phyloP scores from a whole-genome alignment of 2,329 filamentous ascomycete genomes.

The Fusarium staphyleae region DNA sequence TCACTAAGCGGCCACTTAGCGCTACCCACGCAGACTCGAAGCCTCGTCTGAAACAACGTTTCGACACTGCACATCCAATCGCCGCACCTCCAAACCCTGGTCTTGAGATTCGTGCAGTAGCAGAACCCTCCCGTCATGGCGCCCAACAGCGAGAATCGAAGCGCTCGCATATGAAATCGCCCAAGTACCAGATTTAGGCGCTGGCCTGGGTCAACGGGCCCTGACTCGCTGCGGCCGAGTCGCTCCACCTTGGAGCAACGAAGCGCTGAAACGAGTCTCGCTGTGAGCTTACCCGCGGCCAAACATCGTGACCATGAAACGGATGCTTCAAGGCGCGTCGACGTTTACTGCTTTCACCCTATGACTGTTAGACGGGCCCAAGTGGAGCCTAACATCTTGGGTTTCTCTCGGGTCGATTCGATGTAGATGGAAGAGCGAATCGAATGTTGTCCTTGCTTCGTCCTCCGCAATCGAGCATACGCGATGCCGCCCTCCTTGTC shows the following conservation, averaged over 20 bases:
- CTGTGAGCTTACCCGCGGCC: constrained; percentile 27
- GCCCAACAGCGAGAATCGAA: constrained; percentile 20
- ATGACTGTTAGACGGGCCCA: constrained; percentile 7
- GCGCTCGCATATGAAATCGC: constrained; percentile 32
- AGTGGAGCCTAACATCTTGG: constrained; percentile 22
- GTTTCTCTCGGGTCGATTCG: constrained; percentile 18
- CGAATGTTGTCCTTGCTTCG: constrained; percentile 20
- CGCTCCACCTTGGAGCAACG: constrained; percentile 16
- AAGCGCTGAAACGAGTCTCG: constrained; percentile 29
- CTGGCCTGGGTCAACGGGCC: constrained; percentile 33
- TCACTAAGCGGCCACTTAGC: constrained; percentile 12
- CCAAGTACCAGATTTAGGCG: constrained; percentile 32
- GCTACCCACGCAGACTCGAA: constrained; percentile 6
- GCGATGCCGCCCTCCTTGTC: constrained; percentile 8
- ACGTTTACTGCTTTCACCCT: constrained; percentile 12
- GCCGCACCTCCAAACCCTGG: constrained; percentile 30
- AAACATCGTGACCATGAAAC: constrained; percentile 40
- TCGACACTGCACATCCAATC: constrained; percentile 37
- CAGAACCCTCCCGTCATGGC: constrained; percentile 20
- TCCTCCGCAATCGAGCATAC: constrained; percentile 12
- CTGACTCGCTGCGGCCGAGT: constrained; percentile 21
- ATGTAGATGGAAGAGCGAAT: constrained; percentile 23
- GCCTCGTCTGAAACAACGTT: constrained; percentile 39
- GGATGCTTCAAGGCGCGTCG: constrained; percentile 18
- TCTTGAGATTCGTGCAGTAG: constrained; percentile 28